These are phyloP conservation scores for Cadophora gregata DNA, from an alignment of 2,329 filamentous ascomycete genomes.

Conservation along the genomic window DNA sequence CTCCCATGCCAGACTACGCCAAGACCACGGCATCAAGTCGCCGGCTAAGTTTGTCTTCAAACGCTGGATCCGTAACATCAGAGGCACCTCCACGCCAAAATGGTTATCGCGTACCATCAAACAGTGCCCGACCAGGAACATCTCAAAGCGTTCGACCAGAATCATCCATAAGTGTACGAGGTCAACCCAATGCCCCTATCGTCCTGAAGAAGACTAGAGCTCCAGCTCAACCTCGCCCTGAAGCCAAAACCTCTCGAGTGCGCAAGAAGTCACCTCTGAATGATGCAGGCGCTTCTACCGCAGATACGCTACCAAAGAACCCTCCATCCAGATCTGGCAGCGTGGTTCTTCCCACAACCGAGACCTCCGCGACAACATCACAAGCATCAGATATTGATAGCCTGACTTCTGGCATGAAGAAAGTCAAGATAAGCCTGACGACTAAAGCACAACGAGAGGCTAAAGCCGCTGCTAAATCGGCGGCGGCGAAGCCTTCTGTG, in stretches of 20 bases:
- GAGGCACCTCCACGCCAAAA: slow-evolving; percentile 30
- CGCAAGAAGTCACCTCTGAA: slow-evolving; percentile 40
- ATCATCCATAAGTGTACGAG: slow-evolving; percentile 51
- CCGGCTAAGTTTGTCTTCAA: slow-evolving; percentile 53
- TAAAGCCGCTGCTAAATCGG: slow-evolving; percentile 25
- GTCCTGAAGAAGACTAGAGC: slow-evolving; percentile 66
- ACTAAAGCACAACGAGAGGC: slow-evolving; percentile 62
- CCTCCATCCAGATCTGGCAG: slow-evolving; percentile 20
- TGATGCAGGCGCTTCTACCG: slow-evolving; percentile 11
- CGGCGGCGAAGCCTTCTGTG: slow-evolving; percentile 17
- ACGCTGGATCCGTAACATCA: slow-evolving; percentile 43
- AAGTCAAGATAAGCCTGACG: slow-evolving; percentile 66
- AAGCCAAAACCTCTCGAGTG: slow-evolving; percentile 43
- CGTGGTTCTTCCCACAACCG: slow-evolving; percentile 20
- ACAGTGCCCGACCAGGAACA: slow-evolving; percentile 47
- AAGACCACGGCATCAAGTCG: slow-evolving; percentile 42
- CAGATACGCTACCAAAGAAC: neutral
- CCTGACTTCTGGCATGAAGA: slow-evolving; percentile 64
- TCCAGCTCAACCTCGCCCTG: slow-evolving; percentile 50
- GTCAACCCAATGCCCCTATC: slow-evolving; percentile 47
- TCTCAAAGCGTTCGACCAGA: slow-evolving; percentile 51
- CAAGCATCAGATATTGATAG: slow-evolving; percentile 53
- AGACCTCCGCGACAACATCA: slow-evolving; percentile 16
- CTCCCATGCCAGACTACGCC: slow-evolving; percentile 41
- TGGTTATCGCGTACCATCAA: slow-evolving; percentile 41